These are phyloP conservation scores for Mucor mucedo DNA, from an alignment of 371 early-diverging fungal species.

Conservation along the genomic window DNA sequence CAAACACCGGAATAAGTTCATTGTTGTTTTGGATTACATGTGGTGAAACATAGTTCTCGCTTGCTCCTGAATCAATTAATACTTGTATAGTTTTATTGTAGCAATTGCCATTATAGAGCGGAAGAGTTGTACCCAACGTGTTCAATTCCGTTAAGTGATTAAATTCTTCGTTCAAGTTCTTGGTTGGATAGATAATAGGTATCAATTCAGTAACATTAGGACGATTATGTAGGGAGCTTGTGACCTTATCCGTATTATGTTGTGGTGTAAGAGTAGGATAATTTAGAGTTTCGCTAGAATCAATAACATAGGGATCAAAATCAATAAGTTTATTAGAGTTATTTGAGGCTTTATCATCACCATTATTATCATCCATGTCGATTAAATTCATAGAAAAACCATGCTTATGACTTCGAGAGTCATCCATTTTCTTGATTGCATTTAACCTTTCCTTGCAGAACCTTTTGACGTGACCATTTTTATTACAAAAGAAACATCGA, in stretches of 20 bases:
- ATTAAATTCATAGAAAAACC: not conserved
- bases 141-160: constrained; percentile 4
- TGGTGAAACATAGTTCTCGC: constrained; percentile 15
- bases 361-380: too few relatives aligned
- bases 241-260: not conserved
- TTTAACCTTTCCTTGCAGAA: not conserved
- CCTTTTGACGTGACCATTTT: not conserved
- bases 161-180: not conserved
- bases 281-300: not conserved
- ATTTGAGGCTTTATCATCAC: too few relatives aligned
- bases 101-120: too few relatives aligned
- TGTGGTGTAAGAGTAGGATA: not conserved
- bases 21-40: not conserved
- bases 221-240: too few relatives aligned
- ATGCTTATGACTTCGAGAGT: not conserved
- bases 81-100: not conserved
- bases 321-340: too few relatives aligned
- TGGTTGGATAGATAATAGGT: not conserved
- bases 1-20: not conserved
- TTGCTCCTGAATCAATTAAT: not conserved
- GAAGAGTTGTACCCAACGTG: not conserved
- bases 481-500: not conserved
- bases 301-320: too few relatives aligned
- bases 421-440: not conserved
- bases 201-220: not conserved